Base-by-base conservation (phyloP, 345 rosid genomes). In the Reutealis trisperma region DNA sequence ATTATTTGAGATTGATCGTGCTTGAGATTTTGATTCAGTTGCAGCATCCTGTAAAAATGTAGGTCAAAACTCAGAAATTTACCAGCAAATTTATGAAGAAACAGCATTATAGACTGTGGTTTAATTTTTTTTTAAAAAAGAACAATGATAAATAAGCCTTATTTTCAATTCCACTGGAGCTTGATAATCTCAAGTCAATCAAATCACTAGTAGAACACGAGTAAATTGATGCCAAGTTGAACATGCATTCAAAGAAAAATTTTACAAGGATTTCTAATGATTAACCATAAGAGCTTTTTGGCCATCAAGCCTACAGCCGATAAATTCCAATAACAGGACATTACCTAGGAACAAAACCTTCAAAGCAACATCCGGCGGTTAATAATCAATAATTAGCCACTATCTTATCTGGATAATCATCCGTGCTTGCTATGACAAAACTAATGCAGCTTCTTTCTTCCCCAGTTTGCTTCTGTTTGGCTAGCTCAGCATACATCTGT, bases 401-500 rank as follows among this genome's bases (percentile, higher is more conserved):
- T 72, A 19, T 30, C 63, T 76, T 75, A 22, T 55, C 75, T 1
- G 76, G 76, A 75, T 37, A 63, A 18, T 68, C 71, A 7, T 75
- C 64, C 2, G 83, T 7, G 25, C 64, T 75, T 55, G 72, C 75
- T 30, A 64, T 13, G 19, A 70, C 18, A 42, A 25, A 76, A 75
- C 78, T 63, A 3, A 69, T 70, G 13, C 25, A 51, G 63, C 71
- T 71, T 30, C 61, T 74, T 30, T 30, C 79, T 70, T 55, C 76
- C 55, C 63, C 75, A 13, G 60, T 59, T 70, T 70, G 78, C 63
- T 78, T 78, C 76, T 62, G 72, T 65, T 82, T 78, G 63, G n/a
- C 75, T 11, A 70, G 30, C 44, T n/a, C 52, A 5, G 88, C 88
- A 47, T 83, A 83, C 76, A 86, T 77, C 75, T 85, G 84, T 76